These are phyloP conservation scores for Fusarium napiforme DNA, from an alignment of 2,329 filamentous ascomycete species.

Conservation along the genomic window DNA sequence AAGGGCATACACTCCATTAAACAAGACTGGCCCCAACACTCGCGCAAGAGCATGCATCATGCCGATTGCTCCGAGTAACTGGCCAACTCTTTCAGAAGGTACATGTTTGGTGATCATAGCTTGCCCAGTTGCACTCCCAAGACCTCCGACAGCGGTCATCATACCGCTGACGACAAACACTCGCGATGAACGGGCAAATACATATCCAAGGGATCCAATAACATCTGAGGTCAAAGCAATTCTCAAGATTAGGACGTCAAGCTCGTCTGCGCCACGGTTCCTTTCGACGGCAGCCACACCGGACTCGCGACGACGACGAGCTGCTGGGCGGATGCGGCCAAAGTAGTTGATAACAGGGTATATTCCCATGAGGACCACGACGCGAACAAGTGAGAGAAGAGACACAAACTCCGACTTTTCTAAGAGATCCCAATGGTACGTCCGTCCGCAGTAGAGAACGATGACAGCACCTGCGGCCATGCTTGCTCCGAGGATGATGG, in stretches of 20 bases:
- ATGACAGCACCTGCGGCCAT: slow-evolving; percentile 86
- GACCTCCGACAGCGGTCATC: slow-evolving; percentile 80
- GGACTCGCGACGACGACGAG: slow-evolving; percentile 52
- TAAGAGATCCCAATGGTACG: slow-evolving; percentile 84
- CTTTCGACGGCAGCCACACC: slow-evolving; percentile 55
- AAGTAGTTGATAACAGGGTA: slow-evolving; percentile 82
- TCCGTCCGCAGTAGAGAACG: slow-evolving; percentile 82
- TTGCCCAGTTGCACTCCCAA: slow-evolving; percentile 86
- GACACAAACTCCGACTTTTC: slow-evolving; percentile 86
- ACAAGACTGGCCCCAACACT: slow-evolving; percentile 81
- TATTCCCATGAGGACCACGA: slow-evolving; percentile 77
- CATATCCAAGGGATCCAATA: slow-evolving; percentile 79
- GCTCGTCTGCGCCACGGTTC: slow-evolving; percentile 76
- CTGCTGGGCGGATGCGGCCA: slow-evolving; percentile 68
- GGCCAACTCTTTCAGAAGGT: slow-evolving; percentile 81
- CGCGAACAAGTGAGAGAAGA: slow-evolving; percentile 79
- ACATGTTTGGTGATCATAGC: slow-evolving; percentile 91
- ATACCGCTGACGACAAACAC: slow-evolving; percentile 79
- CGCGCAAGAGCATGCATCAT: slow-evolving; percentile 84
- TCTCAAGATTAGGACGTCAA: slow-evolving; percentile 84
- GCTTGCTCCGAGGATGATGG: slow-evolving; percentile 81
- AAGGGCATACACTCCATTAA: slow-evolving; percentile 85
- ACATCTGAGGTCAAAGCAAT: slow-evolving; percentile 80
- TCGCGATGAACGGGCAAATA: slow-evolving; percentile 68
- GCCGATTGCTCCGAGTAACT: slow-evolving; percentile 88